Evolutionary conservation across 768 basidiomycete species (phyloP).

Genomic region (Collybiopsis luxurians): DNA sequence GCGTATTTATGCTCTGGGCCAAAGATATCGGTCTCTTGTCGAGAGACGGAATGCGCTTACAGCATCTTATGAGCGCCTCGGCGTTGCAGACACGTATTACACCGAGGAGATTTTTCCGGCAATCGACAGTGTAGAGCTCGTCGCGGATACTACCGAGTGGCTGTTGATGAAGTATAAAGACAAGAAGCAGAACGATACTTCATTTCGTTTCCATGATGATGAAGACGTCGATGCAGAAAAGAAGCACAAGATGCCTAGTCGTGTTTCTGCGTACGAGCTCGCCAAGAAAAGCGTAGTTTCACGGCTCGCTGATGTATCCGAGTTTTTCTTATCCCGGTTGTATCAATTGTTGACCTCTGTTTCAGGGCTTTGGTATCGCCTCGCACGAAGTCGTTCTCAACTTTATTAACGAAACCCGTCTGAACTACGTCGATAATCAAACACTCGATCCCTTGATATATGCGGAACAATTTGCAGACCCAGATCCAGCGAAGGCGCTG

Average conservation of each 20-base stretch:
- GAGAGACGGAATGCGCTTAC: constrained; percentile 67
- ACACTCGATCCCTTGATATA: constrained; percentile 74
- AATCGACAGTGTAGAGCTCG: constrained; percentile 81
- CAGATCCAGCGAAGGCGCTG: constrained; percentile 56
- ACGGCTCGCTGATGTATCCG: constrained; percentile 74
- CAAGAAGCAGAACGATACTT: constrained; percentile 57
- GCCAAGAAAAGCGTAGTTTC: constrained; percentile 77
- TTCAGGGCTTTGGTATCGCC: constrained; percentile 80
- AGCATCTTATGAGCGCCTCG: constrained; percentile 65
- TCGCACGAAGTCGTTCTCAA: constrained; percentile 85
- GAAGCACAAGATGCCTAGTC: constrained; percentile 80
- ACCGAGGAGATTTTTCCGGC: constrained; percentile 62
- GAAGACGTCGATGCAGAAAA: constrained; percentile 46
- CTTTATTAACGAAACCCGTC: constrained; percentile 57
- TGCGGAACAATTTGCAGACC: constrained; percentile 84
- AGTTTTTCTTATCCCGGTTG: not conserved
- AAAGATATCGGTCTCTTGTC: constrained; percentile 83
- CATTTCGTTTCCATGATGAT: constrained; percentile 72
- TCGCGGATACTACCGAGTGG: constrained; percentile 92
- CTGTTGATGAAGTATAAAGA: constrained; percentile 80
- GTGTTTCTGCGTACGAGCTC: constrained; percentile 80
- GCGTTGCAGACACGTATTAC: constrained; percentile 73
- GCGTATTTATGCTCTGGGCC: constrained; percentile 86
- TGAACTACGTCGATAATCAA: constrained; percentile 78
- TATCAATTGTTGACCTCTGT: constrained; percentile 7